Base-by-base conservation (phyloP, 768 basidiomycete species). In the Lactarius hengduanensis region DNA sequence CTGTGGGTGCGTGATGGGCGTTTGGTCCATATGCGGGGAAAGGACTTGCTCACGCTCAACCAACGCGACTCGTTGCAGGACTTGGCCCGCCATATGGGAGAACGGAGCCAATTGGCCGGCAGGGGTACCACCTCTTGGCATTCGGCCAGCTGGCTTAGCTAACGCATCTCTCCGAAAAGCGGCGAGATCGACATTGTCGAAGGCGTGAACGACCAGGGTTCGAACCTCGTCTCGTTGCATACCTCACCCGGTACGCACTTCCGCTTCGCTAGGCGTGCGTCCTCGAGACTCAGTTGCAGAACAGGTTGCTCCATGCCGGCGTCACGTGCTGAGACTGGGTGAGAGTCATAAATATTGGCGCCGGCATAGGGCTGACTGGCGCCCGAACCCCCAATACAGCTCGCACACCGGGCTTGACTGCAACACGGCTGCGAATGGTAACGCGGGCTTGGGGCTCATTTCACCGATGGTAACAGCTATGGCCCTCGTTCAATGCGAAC, bases 11-110 rank as follows among this genome's bases (percentile, higher is more conserved):
- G 80, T 59, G 43, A 55, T 16, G 28, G 9, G 28, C 43, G 45
- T 40, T 30, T 22, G 10, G 72, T 67, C 56, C 71, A 64, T 32
- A 55, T 28, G 53, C 4, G 4, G 3, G 30, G 30, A 30, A 3
- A 3, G 30, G 5, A 30, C 40, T 58, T 54, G 53, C 57, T 64
- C 28, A 30, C 28, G 11, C 72, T 50, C 26, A 53, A 58, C 26
- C 26, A 53, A 58, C 26, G 45, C 18, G 8, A 53, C 36, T 30
- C 30, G 20, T 47, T 64, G 54, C 57, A 70, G 70, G 30, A 79
- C 78, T 34, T 84, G 84, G 84, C 83, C 86, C n/a, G 85, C 86
- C 11, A 71, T 82, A 40, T 87, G 85, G 86, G 83, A 84, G 41
- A 76, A 78, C 15, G 82, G 77, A 41, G 66, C 70, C 5, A 74